Evolutionary conservation across 352 stramenopile genomes (phyloP).

Genomic region (Phytophthora megakarya): DNA sequence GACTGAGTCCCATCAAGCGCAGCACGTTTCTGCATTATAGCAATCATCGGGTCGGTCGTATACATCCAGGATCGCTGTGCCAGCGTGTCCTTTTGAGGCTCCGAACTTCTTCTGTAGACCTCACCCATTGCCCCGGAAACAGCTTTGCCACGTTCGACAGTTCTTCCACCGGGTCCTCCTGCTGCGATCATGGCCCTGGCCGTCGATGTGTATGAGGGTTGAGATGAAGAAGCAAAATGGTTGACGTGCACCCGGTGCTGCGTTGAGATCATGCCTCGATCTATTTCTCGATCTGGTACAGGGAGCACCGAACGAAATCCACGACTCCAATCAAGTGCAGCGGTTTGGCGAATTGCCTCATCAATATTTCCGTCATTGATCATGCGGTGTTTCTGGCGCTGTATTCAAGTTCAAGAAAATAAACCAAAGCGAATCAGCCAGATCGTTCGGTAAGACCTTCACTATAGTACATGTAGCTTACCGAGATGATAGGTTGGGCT

Average conservation of each 20-base stretch:
- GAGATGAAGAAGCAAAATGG: constrained; percentile 37
- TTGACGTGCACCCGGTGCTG: constrained; percentile 62
- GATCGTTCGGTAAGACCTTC: neutral
- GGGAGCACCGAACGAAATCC: constrained; percentile 65
- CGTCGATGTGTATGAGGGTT: constrained; percentile 17
- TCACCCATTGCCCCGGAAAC: constrained; percentile 68
- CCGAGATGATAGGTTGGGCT: constrained; percentile 33
- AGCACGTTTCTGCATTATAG: constrained; percentile 43
- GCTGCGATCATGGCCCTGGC: constrained; percentile 41
- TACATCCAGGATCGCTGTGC: constrained; percentile 84
- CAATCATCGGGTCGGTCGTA: constrained; percentile 72
- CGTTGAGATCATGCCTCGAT: constrained; percentile 69
- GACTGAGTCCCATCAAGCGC: constrained; percentile 5
- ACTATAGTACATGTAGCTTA: too few species aligned
- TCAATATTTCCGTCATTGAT: constrained; percentile 66
- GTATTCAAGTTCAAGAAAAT: neutral
- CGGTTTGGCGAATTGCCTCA: constrained; percentile 56
- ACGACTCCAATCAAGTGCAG: constrained; percentile 35
- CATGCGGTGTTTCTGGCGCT: constrained; percentile 57
- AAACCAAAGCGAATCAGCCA: constrained; percentile 3
- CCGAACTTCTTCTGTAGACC: constrained; percentile 53
- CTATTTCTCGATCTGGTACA: constrained; percentile 52
- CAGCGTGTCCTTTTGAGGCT: constrained; percentile 72
- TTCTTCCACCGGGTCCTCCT: constrained; percentile 47
- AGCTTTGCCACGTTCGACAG: constrained; percentile 64